Conservation (phyloP, 176 grass and related monocot genomes). For the Tuctoria greenei region DNA sequence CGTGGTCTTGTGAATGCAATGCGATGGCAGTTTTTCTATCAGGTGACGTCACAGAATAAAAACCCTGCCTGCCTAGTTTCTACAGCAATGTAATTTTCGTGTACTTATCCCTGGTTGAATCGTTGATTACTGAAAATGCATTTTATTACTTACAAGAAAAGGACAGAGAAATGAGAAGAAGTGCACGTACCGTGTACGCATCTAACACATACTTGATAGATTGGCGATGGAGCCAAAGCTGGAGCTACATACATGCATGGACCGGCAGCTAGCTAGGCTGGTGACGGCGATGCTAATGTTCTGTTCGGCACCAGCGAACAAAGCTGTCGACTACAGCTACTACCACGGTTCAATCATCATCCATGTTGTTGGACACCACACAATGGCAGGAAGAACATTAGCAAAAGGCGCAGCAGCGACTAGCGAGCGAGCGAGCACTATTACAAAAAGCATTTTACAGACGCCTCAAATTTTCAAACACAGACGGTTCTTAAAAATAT, state of each 20-base stretch:
- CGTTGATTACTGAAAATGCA: neutral
- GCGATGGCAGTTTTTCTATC: neutral
- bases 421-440: too few species aligned
- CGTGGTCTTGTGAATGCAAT: constrained; percentile 4
- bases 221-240: neutral
- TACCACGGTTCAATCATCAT: neutral
- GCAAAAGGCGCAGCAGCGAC: too few species aligned
- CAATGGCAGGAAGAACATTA: too few species aligned
- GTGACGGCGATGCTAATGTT: constrained; percentile 4
- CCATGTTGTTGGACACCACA: too few species aligned
- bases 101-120: neutral
- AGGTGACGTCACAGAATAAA: neutral
- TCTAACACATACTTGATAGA: neutral
- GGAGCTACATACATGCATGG: neutral
- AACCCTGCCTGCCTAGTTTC: neutral
- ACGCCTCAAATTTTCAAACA: too few species aligned
- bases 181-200: constrained; percentile 10
- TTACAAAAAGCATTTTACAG: too few species aligned
- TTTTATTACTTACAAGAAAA: neutral
- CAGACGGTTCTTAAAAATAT: too few species aligned
- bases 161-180: neutral
- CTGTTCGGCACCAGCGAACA: neutral
- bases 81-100: neutral
- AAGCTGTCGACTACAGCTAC: neutral
- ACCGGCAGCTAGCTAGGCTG: neutral